Conservation (phyloP, 441 rosid species). For the Eutrema salsugineum region DNA sequence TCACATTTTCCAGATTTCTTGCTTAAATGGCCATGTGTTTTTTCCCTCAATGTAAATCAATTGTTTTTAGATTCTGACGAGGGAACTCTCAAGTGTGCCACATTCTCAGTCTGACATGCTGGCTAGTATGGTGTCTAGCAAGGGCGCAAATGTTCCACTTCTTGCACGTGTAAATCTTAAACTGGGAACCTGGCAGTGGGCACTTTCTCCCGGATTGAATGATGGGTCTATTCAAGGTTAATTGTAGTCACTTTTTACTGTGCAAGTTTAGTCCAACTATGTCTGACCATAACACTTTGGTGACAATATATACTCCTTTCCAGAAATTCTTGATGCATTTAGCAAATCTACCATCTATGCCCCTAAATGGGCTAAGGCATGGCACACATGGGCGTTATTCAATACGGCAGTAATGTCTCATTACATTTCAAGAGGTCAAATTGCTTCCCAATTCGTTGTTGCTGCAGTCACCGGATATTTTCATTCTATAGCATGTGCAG, state of each 20-base stretch:
- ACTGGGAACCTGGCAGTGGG: slow-evolving; percentile 96
- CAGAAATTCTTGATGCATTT: slow-evolving; percentile 84
- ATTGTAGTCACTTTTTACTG: slow-evolving; percentile 4
- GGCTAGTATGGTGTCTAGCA: slow-evolving; percentile 47
- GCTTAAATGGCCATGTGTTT: slow-evolving; percentile 15
- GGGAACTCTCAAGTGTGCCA: slow-evolving; percentile 68
- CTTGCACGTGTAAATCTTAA: slow-evolving; percentile 87
- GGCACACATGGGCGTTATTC: slow-evolving; percentile 99
- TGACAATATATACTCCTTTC: slow-evolving; percentile 16
- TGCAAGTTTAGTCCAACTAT: slow-evolving; percentile 14
- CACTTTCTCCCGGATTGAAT: slow-evolving; percentile 89
- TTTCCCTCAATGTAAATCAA: slow-evolving; percentile 24
- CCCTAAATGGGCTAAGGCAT: slow-evolving; percentile 93
- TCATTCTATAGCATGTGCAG: slow-evolving; percentile 96
- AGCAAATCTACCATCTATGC: slow-evolving; percentile 83
- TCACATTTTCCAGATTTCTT: slow-evolving; percentile 18
- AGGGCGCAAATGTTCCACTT: slow-evolving; percentile 61
- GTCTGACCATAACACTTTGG: slow-evolving; percentile 2
- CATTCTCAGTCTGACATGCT: slow-evolving; percentile 53
- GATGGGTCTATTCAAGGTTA: slow-evolving; percentile 91
- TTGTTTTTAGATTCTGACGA: slow-evolving; percentile 61
- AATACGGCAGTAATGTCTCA: slow-evolving; percentile 99
- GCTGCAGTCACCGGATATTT: slow-evolving; percentile 98
- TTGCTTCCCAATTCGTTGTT: slow-evolving; percentile 86
- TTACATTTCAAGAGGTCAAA: slow-evolving; percentile 70